phyloP scores from a whole-genome alignment of 2,329 filamentous ascomycete genomes.

The Gaeumannomyces sp. region DNA sequence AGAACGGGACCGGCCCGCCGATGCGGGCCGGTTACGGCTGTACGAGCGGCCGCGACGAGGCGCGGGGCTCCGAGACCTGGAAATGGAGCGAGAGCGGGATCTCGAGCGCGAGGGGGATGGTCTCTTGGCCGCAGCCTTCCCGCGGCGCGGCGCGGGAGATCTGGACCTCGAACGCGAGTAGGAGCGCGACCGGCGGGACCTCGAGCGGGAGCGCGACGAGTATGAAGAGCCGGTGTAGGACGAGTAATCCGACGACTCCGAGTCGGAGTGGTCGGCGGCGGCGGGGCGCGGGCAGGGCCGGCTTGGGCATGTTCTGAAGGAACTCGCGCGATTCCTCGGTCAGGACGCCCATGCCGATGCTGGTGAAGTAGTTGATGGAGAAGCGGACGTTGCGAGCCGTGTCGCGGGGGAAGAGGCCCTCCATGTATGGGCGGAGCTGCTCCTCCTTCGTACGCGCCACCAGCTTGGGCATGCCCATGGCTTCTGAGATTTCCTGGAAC shows the following conservation, averaged over 20 bases:
- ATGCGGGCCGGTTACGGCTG: conserved; percentile 7
- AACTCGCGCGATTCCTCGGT: conserved; percentile 94
- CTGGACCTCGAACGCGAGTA: conserved; percentile 30
- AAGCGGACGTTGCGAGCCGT: conserved; percentile 88
- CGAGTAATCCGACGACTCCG: conserved; percentile 67
- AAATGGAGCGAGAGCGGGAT: conserved; percentile 37
- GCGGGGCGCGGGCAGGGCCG: conserved; percentile 61
- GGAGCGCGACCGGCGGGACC: conserved; percentile 35
- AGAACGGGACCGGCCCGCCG: conserved; percentile 10
- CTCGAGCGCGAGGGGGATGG: conserved; percentile 12
- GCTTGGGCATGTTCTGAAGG: conserved; percentile 84
- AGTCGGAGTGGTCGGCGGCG: conserved; percentile 10
- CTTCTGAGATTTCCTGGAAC: conserved; percentile 86
- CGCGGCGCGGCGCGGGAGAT: conserved; percentile 21
- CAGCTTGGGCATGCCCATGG: conserved; percentile 76
- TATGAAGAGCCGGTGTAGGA: conserved; percentile 62
- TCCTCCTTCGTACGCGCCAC: conserved; percentile 73
- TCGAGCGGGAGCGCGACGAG: conserved; percentile 39
- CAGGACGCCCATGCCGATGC: conserved; percentile 89
- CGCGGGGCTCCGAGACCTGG: conserved; percentile 29
- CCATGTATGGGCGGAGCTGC: conserved; percentile 67
- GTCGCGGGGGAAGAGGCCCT: conserved; percentile 84
- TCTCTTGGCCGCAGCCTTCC: not conserved
- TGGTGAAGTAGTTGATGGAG: conserved; percentile 99
- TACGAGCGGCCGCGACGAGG: conserved; percentile 11